These are phyloP conservation scores for Diplodia sapinea DNA, from an alignment of 2,329 filamentous ascomycete species.

Conservation along the genomic window DNA sequence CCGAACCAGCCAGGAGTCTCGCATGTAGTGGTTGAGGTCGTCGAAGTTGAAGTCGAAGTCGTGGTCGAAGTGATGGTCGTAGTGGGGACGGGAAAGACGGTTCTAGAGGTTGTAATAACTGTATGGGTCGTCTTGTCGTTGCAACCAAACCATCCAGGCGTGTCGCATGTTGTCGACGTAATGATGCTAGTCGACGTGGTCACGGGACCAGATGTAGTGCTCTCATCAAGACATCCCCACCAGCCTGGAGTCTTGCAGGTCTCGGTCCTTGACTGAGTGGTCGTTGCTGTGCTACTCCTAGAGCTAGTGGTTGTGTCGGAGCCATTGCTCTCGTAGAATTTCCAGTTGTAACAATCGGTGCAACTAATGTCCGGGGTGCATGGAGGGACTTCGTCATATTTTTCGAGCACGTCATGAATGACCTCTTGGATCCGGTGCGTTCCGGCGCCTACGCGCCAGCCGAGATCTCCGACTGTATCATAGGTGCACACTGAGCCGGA, in stretches of 20 bases:
- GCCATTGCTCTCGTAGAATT: constrained; percentile 91
- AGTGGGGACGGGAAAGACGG: constrained; percentile 15
- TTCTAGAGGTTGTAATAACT: constrained; percentile 36
- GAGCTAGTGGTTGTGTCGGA: constrained; percentile 71
- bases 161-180: constrained; percentile 43
- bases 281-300: constrained; percentile 62
- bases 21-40: constrained; percentile 50
- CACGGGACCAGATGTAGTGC: constrained; percentile 55
- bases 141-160: constrained; percentile 34
- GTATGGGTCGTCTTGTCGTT: constrained; percentile 41
- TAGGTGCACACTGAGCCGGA: constrained; percentile 87
- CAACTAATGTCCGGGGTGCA: constrained; percentile 79
- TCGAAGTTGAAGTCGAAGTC: constrained; percentile 32
- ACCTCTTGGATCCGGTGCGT: constrained; percentile 90
- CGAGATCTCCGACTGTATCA: constrained; percentile 88
- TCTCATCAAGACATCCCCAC: constrained; percentile 80
- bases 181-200: constrained; percentile 48
- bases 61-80: constrained; percentile 36
- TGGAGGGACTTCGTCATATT: constrained; percentile 79
- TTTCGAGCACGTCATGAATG: constrained; percentile 83
- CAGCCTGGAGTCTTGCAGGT: constrained; percentile 92
- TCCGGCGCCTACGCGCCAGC: constrained; percentile 88
- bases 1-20: constrained; percentile 69
- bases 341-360: constrained; percentile 90
- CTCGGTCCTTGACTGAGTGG: constrained; percentile 73